Conservation (phyloP, 441 rosid genomes). For the Mallotus repandus region DNA sequence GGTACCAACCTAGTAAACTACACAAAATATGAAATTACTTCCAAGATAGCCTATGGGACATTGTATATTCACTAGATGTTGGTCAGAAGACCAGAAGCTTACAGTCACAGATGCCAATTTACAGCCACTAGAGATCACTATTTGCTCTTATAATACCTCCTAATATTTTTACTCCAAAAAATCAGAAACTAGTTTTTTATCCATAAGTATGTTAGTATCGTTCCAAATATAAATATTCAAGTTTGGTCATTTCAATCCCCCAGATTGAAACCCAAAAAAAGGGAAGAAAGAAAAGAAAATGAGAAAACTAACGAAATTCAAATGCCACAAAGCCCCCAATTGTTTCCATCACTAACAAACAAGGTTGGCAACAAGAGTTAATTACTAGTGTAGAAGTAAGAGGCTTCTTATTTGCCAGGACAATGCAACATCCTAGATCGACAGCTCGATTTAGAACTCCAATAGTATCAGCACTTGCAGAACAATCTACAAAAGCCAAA, state of each 20-base stretch:
- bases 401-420: conserved; percentile 95
- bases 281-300: not conserved
- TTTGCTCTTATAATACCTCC: not conserved
- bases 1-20: not conserved
- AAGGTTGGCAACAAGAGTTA: conserved; percentile 17
- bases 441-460: conserved; percentile 51
- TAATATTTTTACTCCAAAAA: not conserved
- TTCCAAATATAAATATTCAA: conserved; percentile 4
- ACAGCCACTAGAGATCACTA: not conserved
- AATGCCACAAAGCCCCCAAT: not conserved
- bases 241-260: not conserved
- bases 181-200: not conserved
- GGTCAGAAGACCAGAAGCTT: not conserved
- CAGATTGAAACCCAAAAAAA: not conserved
- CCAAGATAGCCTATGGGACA: not conserved
- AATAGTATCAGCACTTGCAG: conserved; percentile 67
- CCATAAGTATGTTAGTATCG: not conserved
- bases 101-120: too few species aligned
- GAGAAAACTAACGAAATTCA: not conserved
- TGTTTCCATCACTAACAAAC: not conserved
- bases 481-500: conserved; percentile 79
- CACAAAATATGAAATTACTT: not conserved
- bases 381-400: conserved; percentile 77
- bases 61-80: not conserved
- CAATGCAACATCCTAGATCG: conserved; percentile 66